Base-by-base conservation (phyloP, 2,329 filamentous ascomycete species). In the Zymoseptoria passerinii region DNA sequence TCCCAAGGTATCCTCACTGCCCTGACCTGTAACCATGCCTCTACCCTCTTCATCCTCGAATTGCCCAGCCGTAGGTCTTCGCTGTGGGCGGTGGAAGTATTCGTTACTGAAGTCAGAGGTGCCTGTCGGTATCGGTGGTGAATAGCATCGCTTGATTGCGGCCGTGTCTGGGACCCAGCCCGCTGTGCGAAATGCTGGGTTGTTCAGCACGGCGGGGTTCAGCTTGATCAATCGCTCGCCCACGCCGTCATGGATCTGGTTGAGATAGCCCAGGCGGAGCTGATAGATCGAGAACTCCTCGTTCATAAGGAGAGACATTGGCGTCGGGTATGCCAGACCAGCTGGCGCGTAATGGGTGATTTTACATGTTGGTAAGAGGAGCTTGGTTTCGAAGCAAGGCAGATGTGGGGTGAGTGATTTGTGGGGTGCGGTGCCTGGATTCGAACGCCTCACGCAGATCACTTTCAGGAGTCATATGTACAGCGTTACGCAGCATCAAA, bases 191-290 rank as follows among this genome's bases (percentile, higher is more conserved):
- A 92, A 94, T 28, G 88, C 85, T 2, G 86, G 84, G 28, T 89
- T 88, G 71, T 90, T 92, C 63, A 94, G 79, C 68, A 92, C 87
- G 63, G 81, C 81, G 69, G 90, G 85, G 73, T 92, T 89, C 61
- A 95, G 82, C 48, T 85, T 90, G 71, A 95, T 89, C 48, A 94
- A 81, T 19, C 89, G 86, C 73, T 95, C 90, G 64, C 89, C 89
- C 7, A 94, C 88, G 61, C 89, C 90, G 71, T 95, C 89, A 65
- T 88, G 87, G 64, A 92, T 86, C 63, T 89, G 84, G 65, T 85
- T 85, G 40, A 95, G 83, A 70, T 94, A 94, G 67, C 86, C 86
- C 44, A 87, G 87, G 55, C 89, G 87, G 58, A 95, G 79, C 73
- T 91, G 88, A 76, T 92, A 92, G 58, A 89, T 83, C 50, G 92